A percentile compares a stretch with the other conserved stretches of the same genome.
These are phyloP conservation scores for Phytophthora syringae DNA, from an alignment of 352 stramenopile genomes.

Conservation along the genomic window DNA sequence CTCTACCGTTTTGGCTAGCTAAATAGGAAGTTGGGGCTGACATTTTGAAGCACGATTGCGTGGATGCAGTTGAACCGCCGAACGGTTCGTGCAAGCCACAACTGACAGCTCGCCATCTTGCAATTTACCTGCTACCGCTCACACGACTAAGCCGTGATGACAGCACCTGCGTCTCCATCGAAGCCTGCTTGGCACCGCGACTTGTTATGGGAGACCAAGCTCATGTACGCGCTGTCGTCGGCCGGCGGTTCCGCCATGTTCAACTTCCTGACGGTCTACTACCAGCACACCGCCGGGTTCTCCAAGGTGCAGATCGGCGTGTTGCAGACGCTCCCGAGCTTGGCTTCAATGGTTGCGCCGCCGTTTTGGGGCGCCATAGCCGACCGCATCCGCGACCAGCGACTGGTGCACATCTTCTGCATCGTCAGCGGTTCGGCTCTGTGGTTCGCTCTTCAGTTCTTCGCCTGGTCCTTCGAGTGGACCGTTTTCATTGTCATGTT, in stretches of 20 bases:
- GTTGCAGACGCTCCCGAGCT: slow-evolving; percentile 62
- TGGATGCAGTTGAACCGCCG: too few species aligned
- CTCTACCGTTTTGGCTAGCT: neutral
- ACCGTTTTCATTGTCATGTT: slow-evolving; percentile 49
- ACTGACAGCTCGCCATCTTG: neutral
- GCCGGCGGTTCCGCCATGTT: slow-evolving; percentile 55
- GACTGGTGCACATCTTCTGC: slow-evolving; percentile 60
- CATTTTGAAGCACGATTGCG: too few species aligned
- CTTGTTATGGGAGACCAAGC: slow-evolving; percentile 55
- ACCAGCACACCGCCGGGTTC: slow-evolving; percentile 58
- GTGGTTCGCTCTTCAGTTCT: slow-evolving; percentile 58
- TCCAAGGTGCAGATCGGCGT: slow-evolving; percentile 79
- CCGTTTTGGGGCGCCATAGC: slow-evolving; percentile 71
- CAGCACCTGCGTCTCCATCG: neutral
- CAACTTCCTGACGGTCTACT: slow-evolving; percentile 78
- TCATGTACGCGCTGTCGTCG: slow-evolving; percentile 64
- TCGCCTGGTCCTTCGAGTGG: slow-evolving; percentile 42
- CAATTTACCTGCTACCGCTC: neutral
- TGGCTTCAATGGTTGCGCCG: slow-evolving; percentile 60
- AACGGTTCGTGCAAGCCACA: neutral
- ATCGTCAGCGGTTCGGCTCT: slow-evolving; percentile 58
- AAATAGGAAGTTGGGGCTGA: too few species aligned
- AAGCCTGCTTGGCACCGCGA: slow-evolving; percentile 6
- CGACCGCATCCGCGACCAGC: slow-evolving; percentile 61
- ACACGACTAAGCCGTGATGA: neutral